phyloP scores from a whole-genome alignment of 352 stramenopile species.

The Phytophthora cactorum region DNA sequence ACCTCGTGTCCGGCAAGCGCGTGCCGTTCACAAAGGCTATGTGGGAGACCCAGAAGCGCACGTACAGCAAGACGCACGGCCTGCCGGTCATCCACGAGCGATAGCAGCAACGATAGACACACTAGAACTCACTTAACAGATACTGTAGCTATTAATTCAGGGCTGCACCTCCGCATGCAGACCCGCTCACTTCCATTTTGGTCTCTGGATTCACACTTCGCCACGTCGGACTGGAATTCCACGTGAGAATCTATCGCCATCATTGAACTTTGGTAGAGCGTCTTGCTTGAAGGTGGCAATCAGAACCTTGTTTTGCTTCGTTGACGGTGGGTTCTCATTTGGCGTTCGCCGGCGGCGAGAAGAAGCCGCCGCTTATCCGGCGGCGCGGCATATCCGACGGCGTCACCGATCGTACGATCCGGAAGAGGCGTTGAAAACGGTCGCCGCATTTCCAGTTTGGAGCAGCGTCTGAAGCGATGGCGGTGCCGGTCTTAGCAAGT shows the following conservation, averaged over 20 bases:
- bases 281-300: too few species aligned
- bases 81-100: slow-evolving; percentile 31
- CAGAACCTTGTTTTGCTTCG: not conserved
- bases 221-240: slow-evolving; percentile 5
- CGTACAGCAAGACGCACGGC: slow-evolving; percentile 22
- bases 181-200: not conserved
- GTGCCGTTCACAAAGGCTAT: slow-evolving; percentile 71
- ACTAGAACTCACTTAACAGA: slow-evolving; percentile 21
- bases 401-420: slow-evolving; percentile 14
- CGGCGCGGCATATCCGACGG: slow-evolving; percentile 24
- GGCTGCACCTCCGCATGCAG: not conserved
- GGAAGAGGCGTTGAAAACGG: slow-evolving; percentile 17
- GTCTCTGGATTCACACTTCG: not conserved
- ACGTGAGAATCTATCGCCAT: not conserved
- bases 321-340: slow-evolving; percentile 4
- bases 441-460: slow-evolving; percentile 11
- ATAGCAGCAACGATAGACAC: slow-evolving; percentile 1
- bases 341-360: not conserved
- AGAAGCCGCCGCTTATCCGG: slow-evolving; percentile 13
- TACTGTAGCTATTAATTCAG: slow-evolving; percentile 2
- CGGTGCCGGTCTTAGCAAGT: slow-evolving; percentile 16
- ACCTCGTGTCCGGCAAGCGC: slow-evolving; percentile 61
- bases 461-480: slow-evolving; percentile 7
- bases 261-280: not conserved
- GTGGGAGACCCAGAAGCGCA: slow-evolving; percentile 56